phyloP scores from a whole-genome alignment of 106 monocot genomes.

The Amphibolis antarctica region DNA sequence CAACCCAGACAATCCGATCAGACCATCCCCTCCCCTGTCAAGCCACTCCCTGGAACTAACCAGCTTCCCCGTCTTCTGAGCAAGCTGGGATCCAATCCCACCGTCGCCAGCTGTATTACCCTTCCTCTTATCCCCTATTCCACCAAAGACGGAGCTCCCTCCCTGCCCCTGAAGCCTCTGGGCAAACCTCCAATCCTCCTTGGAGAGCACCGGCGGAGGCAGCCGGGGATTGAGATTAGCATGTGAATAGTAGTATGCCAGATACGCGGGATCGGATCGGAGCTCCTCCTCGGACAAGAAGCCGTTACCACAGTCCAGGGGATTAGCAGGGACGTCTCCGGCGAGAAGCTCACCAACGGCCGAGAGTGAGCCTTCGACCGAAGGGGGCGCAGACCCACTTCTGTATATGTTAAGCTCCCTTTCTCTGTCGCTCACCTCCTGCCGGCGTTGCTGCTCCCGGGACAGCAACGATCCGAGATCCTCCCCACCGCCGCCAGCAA shows the following conservation, averaged over 20 bases:
- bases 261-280: conserved; percentile 40
- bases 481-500: conserved; percentile 9
- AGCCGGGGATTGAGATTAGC: conserved; percentile 57
- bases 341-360: conserved; percentile 34
- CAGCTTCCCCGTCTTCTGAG: conserved; percentile 14
- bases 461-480: conserved; percentile 29
- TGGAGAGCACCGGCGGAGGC: conserved; percentile 45
- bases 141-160: conserved; percentile 35
- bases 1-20: conserved; percentile 16
- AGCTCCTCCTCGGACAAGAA: conserved; percentile 38
- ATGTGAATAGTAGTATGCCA: conserved; percentile 47
- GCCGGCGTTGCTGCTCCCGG: conserved; percentile 30
- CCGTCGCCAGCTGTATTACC: conserved; percentile 8
- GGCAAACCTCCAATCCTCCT: conserved; percentile 59
- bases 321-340: neutral
- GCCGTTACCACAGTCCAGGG: conserved; percentile 14
- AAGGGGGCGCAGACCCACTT: conserved; percentile 65
- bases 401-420: conserved; percentile 43
- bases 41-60: conserved; percentile 12
- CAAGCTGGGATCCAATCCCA: conserved; percentile 17
- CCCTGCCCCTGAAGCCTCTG: conserved; percentile 34
- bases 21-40: conserved; percentile 6
- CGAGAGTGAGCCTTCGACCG: conserved; percentile 57
- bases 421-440: conserved; percentile 39
- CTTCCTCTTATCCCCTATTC: conserved; percentile 41